Percentiles rank a stretch among this genome's conserved stretches.
These are phyloP conservation scores for Metschnikowia dekortorum DNA, from an alignment of 805 yeast species.

Conservation along the genomic window DNA sequence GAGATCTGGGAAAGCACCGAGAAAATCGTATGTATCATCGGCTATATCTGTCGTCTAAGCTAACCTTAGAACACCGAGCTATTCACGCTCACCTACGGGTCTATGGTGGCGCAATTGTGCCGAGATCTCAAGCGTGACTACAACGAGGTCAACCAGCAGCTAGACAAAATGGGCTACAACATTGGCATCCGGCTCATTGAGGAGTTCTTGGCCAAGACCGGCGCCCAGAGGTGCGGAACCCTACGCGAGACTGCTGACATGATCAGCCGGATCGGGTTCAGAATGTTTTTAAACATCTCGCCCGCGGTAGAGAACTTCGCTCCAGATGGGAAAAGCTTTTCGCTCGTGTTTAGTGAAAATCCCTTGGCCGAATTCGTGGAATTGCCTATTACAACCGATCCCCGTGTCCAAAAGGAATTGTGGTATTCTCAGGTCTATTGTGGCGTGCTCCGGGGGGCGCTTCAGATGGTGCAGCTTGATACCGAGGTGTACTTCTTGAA, in stretches of 20 bases:
- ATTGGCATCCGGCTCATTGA: conserved; percentile 89
- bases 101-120: conserved; percentile 87
- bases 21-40: conserved; percentile 57
- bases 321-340: conserved; percentile 67
- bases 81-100: conserved; percentile 92
- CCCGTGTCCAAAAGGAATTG: conserved; percentile 59
- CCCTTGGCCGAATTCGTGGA: conserved; percentile 96
- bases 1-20: conserved; percentile 91
- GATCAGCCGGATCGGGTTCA: conserved; percentile 82
- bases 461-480: conserved; percentile 94
- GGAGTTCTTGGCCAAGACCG: conserved; percentile 86
- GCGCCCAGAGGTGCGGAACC: conserved; percentile 73
- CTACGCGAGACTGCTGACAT: conserved; percentile 87
- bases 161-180: conserved; percentile 92
- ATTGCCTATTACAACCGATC: conserved; percentile 66
- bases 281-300: conserved; percentile 75
- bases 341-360: conserved; percentile 71
- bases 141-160: conserved; percentile 70
- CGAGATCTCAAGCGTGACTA: conserved; percentile 77
- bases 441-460: conserved; percentile 86
- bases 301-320: conserved; percentile 79
- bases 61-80: conserved; percentile 72
- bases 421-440: conserved; percentile 92
- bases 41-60: not conserved
- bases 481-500: conserved; percentile 77